Conservation (phyloP, 352 stramenopile genomes). For the Pythium coloratum region DNA sequence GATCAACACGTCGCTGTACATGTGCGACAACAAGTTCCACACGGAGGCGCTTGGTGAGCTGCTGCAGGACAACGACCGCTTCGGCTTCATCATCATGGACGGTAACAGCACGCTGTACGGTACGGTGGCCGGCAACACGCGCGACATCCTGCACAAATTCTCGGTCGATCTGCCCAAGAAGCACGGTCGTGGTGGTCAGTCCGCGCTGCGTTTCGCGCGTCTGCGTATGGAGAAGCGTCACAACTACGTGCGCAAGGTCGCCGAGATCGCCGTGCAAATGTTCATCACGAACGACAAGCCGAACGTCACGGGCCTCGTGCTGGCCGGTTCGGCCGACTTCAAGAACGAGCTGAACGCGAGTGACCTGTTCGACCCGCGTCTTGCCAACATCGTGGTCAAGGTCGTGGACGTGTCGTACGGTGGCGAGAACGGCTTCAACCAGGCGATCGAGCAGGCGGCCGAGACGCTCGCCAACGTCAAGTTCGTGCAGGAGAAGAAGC, state of each 20-base stretch:
- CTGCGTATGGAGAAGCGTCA: constrained; percentile 99
- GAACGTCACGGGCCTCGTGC: constrained; percentile 97
- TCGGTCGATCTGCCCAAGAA: constrained; percentile 99
- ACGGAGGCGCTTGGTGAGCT: constrained; percentile 98
- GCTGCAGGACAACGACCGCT: constrained; percentile 98
- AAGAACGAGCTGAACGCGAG: constrained; percentile 96
- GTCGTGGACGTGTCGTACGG: constrained; percentile 99
- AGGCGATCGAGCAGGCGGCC: constrained; percentile 98
- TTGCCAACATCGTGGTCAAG: constrained; percentile 97
- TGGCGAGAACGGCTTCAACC: constrained; percentile 99
- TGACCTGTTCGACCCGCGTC: constrained; percentile 97
- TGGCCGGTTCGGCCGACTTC: constrained; percentile 99
- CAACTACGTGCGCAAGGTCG: constrained; percentile 99
- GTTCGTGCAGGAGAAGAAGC: constrained; percentile 99
- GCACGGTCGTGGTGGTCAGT: constrained; percentile 99
- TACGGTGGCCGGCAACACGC: constrained; percentile 94
- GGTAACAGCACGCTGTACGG: constrained; percentile 99
- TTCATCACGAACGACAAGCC: constrained; percentile 98
- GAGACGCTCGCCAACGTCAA: constrained; percentile 99
- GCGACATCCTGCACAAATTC: constrained; percentile 95
- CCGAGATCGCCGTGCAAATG: constrained; percentile 97
- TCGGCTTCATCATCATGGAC: constrained; percentile 99
- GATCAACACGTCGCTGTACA: constrained; percentile 99
- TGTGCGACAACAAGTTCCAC: constrained; percentile 99
- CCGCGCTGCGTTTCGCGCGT: constrained; percentile 98